These are phyloP conservation scores for Globisporangium paddicum DNA, from an alignment of 352 stramenopile species.

Conservation along the genomic window DNA sequence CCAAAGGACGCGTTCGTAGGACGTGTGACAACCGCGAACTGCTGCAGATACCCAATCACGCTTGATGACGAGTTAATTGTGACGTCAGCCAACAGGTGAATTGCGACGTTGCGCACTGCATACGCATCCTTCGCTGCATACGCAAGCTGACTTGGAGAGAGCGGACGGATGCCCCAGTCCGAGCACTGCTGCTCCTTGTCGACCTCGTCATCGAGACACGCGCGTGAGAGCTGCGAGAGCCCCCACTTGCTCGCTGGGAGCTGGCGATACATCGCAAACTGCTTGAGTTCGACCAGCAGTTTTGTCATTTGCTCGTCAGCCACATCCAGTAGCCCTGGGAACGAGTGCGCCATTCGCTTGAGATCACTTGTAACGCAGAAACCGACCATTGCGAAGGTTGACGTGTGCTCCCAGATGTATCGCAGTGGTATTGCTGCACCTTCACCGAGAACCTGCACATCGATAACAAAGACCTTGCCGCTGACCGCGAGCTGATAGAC, in stretches of 20 bases:
- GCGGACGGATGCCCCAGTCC: slow-evolving; percentile 43
- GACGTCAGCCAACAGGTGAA: slow-evolving; percentile 44
- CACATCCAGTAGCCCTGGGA: slow-evolving; percentile 25
- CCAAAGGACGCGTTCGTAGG: slow-evolving; percentile 7
- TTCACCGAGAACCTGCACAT: slow-evolving; percentile 43
- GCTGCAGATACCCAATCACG: slow-evolving; percentile 11
- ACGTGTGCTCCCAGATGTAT: slow-evolving; percentile 31
- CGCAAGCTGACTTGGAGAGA: slow-evolving; percentile 33
- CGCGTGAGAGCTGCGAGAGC: slow-evolving; percentile 36
- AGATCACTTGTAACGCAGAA: slow-evolving; percentile 58
- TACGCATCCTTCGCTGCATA: slow-evolving; percentile 60
- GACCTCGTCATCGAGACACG: slow-evolving; percentile 33
- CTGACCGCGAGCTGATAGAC: slow-evolving; percentile 47
- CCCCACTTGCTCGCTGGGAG: slow-evolving; percentile 49
- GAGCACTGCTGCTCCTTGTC: slow-evolving; percentile 66
- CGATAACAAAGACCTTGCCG: slow-evolving; percentile 45
- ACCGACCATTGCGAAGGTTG: slow-evolving; percentile 35
- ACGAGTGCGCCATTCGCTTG: slow-evolving; percentile 42
- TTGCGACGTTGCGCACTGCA: slow-evolving; percentile 35
- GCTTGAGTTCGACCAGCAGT: slow-evolving; percentile 49
- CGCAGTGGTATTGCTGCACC: slow-evolving; percentile 28
- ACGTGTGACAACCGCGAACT: slow-evolving; percentile 20
- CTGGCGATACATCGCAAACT: slow-evolving; percentile 40
- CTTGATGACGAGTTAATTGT: neutral
- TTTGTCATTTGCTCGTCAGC: neutral